Conservation (phyloP, 108 stramenopile genomes). For the Cyclotella sp. region DNA sequence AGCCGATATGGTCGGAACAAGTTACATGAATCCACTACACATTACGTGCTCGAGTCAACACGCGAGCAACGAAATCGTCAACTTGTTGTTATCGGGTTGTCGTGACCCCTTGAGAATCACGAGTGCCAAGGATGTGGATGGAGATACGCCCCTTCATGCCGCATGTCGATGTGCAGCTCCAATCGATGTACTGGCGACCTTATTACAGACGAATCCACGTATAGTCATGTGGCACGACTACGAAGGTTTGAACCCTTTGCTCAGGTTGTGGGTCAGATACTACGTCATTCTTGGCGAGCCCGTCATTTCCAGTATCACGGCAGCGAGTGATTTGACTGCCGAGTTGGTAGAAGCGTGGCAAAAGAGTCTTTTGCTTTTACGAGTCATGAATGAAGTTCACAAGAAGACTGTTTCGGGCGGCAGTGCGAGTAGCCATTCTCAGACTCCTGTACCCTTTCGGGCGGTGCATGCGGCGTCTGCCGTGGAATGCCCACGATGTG, state of each 20-base stretch:
- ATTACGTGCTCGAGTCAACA: conserved; percentile 69
- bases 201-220: conserved; percentile 58
- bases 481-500: conserved; percentile 68
- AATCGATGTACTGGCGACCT: conserved; percentile 55
- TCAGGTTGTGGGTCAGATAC: conserved; percentile 70
- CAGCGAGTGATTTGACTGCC: conserved; percentile 54
- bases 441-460: conserved; percentile 32
- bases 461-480: conserved; percentile 60
- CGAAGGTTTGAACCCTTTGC: conserved; percentile 67
- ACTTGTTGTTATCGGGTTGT: conserved; percentile 48
- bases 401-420: neutral
- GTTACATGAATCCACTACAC: conserved; percentile 73
- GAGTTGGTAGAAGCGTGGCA: conserved; percentile 68
- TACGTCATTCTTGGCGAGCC: conserved; percentile 69
- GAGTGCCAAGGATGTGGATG: conserved; percentile 67
- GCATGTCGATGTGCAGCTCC: conserved; percentile 76
- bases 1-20: conserved; percentile 59
- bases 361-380: conserved; percentile 61
- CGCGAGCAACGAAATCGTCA: conserved; percentile 64
- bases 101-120: conserved; percentile 45
- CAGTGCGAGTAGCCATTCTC: neutral
- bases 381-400: conserved; percentile 30
- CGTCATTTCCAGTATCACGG: conserved; percentile 51
- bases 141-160: conserved; percentile 72
- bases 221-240: conserved; percentile 62